Evolutionary conservation across 768 basidiomycete species (phyloP), one percentile per base, ranked within the genome.

Genomic region (Astraeus odoratus): DNA sequence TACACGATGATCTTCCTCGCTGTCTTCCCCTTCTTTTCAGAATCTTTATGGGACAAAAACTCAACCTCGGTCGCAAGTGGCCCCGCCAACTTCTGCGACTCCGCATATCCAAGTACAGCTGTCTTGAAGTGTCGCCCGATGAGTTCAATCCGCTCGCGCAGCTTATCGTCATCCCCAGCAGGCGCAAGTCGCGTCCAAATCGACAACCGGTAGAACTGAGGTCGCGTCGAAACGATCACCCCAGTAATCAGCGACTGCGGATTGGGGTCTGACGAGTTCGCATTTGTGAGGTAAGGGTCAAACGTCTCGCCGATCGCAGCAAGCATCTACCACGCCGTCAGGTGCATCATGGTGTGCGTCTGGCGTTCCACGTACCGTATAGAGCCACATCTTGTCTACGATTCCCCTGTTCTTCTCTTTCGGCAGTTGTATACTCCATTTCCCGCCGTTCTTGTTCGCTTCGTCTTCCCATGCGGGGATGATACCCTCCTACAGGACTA

Each of bases 231-330:
- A 37, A 97, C 85, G 56, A 99, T 98, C 42, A 96, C 93, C 40
- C 93, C 93, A 0, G 94, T 97, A 54, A 86, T 83, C 53, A 90
- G 70, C 29, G 83, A 81, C 52, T 74, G 72, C 7, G 70, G 70
- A 31, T 68, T 72, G 15, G 65, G 64, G 36, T 67, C 74, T 50
- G 62, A 49, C 15, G 62, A 16, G 57, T 66, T 52, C 71, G 76
- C 37, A 67, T 57, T 47, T 19, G 81, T 75, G 39, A 89, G 76
- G 43, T 82, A 78, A 13, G 94, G 91, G 66, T 98, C 96, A 64
- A 96, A 97, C 0, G 93, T 99, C 69, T 99, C 96, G 43, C 96
- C 96, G 53, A 99, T 99, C 36, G 95, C 96, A 49, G 96, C 96
- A 47, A 99, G 81, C 95, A 98, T 97, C 96, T 98, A 65, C 3